Base-by-base conservation (phyloP, 2,329 filamentous ascomycete species). In the Ceratocystis lukuohia region DNA sequence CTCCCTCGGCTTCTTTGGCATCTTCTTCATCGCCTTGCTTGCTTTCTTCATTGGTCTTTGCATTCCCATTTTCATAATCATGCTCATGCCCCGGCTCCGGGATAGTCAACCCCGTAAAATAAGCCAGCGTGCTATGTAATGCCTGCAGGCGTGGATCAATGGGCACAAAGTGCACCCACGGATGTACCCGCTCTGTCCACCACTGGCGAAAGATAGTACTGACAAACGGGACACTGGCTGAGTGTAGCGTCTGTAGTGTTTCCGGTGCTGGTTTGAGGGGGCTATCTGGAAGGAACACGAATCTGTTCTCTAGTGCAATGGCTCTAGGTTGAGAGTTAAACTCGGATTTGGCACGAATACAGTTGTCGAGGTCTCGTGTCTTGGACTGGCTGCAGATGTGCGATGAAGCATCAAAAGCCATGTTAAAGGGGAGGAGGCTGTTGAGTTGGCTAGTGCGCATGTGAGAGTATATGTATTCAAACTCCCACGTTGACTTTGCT, bases 111-210 rank as follows among this genome's bases (percentile, higher is more conserved):
- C 87, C 88, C 3, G 80, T 77, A 71, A 94, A 93, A 74, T 91
- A 94, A 0, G 87, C 82, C 65, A 92, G 75, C 0, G 86, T 89
- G 69, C 84, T 85, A 77, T 88, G 90, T 50, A 94, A 76, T 0
- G 83, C 88, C 68, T 91, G 88, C 22, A 88, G 84, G 2, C 89
- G 81, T 1, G 87, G 70, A 72, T 94, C 89, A 17, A 92, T 76
- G 7, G 90, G 90, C 1, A 93, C 86, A 71, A 91, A 94, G 73
- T 95, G 89, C 57, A 86, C 77, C 89, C 89, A 95, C 0, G 89
- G 83, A 67, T 80, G 82, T 17, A 94, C 75, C 5, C 90, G 83
- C 62, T 86, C 84, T 67, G 89, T 87, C 74, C 87, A 89, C 90
- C 90, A 95, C 72, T 90, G 85, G 28, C 84, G 82, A 74, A 92